Base-by-base conservation (phyloP, 2,329 filamentous ascomycete species). In the Paracoccidioides brasiliensis region DNA sequence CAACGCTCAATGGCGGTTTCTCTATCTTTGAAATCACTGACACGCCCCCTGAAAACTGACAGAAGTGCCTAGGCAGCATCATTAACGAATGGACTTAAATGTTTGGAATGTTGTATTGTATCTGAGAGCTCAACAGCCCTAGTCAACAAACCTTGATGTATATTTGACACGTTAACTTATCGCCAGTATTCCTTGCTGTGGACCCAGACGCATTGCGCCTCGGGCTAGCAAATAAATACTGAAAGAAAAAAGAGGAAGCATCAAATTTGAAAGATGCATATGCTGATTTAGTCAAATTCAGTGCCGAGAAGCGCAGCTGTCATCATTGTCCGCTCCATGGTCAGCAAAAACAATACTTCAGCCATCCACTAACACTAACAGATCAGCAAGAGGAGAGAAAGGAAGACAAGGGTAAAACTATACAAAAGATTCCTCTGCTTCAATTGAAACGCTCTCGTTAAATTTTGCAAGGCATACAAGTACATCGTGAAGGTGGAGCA, bases 261-360 rank as follows among this genome's bases (percentile, higher is more conserved):
- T 80, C 76, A 32, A 84, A 73, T 1, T 73, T 74, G 59, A 83
- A 80, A 3, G 80, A 79, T 2, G 80, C 78, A 69, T 84, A 83
- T 38, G 80, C 80, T 6, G 82, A 83, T 61, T 82, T 81, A 5
- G 81, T 81, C 7, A 76, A 75, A 62, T 85, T 84, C 56, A 85
- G 70, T 45, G 80, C 76, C 55, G 80, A 82, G 37, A 85, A 68
- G 2, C 79, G 78, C 58, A 84, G 76, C 81, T 81, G 57, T 32
- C 22, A 54, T 32, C 22, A 54, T 12, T 10, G 14, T 35, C 35
- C 40, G 41, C 41, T 45, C 14, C n/a, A 28, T 35, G 8, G 50
- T 64, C 46, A 63, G 59, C 37, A 7, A 42, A 8, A 28, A 43
- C 12, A 48, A 44, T 22, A 22, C 33, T 40, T 15, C 38, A 41